Percentiles rank a stretch among this genome's conserved stretches.
Conservation (phyloP, 495 filamentous ascomycete species). For the Penicillium herquei region DNA sequence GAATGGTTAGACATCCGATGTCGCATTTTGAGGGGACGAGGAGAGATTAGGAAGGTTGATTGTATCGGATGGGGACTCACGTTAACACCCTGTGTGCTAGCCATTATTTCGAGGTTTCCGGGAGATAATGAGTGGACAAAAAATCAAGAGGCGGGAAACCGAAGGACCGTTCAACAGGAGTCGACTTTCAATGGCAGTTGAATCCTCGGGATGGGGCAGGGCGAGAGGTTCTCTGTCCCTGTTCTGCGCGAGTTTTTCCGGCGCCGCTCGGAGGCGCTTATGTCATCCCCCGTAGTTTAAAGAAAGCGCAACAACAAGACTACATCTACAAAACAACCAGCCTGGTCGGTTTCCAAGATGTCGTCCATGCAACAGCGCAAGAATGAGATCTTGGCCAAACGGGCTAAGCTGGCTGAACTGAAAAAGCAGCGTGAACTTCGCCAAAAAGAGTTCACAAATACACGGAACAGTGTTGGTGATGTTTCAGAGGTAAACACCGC, state of each 20-base stretch:
- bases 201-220: conserved; percentile 33
- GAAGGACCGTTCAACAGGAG: conserved; percentile 35
- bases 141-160: conserved; percentile 27
- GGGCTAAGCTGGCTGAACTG: conserved; percentile 91
- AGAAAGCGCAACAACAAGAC: conserved; percentile 21
- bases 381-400: conserved; percentile 92
- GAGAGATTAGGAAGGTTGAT: conserved; percentile 10
- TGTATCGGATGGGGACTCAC: conserved; percentile 33
- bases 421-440: conserved; percentile 86
- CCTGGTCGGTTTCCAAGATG: conserved; percentile 27
- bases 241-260: conserved; percentile 53
- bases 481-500: conserved; percentile 46
- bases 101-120: conserved; percentile 39
- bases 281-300: conserved; percentile 40
- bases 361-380: conserved; percentile 74
- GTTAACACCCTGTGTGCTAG: conserved; percentile 50
- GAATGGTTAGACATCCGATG: conserved; percentile 22
- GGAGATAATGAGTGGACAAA: conserved; percentile 20
- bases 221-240: conserved; percentile 40
- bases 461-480: conserved; percentile 62
- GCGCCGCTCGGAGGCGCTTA: conserved; percentile 44
- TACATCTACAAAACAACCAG: conserved; percentile 12
- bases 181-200: conserved; percentile 44
- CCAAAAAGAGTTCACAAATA: conserved; percentile 65
- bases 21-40: conserved; percentile 15